phyloP scores from a whole-genome alignment of 75 land plant species.

The Ceratopteris richardii region DNA sequence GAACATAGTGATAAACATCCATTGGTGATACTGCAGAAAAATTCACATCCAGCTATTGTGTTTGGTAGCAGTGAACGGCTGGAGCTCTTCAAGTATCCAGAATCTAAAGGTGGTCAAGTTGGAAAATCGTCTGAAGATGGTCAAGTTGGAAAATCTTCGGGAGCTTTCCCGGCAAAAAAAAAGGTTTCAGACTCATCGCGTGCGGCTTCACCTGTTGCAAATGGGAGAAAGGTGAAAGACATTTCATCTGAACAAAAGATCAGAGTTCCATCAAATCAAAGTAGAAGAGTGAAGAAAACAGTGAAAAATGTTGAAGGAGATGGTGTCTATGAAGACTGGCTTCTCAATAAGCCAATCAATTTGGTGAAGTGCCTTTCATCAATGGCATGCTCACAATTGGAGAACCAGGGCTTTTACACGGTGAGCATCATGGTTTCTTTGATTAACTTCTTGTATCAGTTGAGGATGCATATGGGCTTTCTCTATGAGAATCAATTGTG shows the following conservation, averaged over 20 bases:
- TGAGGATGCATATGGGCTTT: no score
- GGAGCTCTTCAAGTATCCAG: slow-evolving; percentile 17
- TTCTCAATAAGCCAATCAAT: slow-evolving; percentile 25
- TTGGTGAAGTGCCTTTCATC: slow-evolving; percentile 13
- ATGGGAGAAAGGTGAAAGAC: no score
- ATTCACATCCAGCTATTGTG: slow-evolving; percentile 18
- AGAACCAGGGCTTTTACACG: slow-evolving; percentile 25
- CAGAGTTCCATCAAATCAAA: neutral
- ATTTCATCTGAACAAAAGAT: no score
- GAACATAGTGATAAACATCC: neutral
- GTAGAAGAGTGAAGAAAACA: neutral
- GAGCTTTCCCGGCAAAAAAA: no score
- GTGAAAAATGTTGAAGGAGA: neutral
- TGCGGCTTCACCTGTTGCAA: no score
- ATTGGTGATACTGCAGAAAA: neutral
- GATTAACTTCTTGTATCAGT: no score
- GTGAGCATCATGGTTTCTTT: slow-evolving; percentile 13
- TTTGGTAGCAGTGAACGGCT: slow-evolving; percentile 33
- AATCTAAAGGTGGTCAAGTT: neutral
- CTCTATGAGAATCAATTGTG: no score
- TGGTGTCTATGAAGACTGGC: slow-evolving; percentile 11
- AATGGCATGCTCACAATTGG: slow-evolving; percentile 18
- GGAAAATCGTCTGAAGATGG: no score
- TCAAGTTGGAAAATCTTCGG: no score
- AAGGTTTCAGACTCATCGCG: no score